A percentile compares a stretch with the other conserved stretches of the same genome.
Conservation (phyloP, 768 basidiomycete genomes). For the Neoboletus magnificus region DNA sequence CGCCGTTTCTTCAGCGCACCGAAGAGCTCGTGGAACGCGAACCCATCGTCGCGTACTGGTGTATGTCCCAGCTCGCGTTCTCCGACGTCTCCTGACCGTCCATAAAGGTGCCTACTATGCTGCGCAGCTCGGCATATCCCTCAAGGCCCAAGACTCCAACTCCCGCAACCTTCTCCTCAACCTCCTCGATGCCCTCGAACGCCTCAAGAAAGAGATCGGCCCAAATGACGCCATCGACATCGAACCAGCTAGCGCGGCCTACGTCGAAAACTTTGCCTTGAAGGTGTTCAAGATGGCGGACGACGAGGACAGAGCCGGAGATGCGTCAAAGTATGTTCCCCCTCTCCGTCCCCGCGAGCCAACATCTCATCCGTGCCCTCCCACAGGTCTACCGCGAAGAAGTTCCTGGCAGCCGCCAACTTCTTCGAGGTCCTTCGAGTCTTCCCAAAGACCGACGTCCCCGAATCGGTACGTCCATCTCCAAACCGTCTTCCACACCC, state of each 20-base stretch:
- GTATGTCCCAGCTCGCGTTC: slow-evolving; percentile 45
- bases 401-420: slow-evolving; percentile 92
- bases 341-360: neutral
- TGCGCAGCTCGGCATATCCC: slow-evolving; percentile 78
- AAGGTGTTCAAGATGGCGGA: slow-evolving; percentile 88
- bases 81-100: neutral
- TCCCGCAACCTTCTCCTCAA: slow-evolving; percentile 69
- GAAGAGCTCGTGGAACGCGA: slow-evolving; percentile 82
- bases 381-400: slow-evolving; percentile 83
- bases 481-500: neutral
- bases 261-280: slow-evolving; percentile 93
- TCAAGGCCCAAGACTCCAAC: slow-evolving; percentile 61
- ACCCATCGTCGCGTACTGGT: slow-evolving; percentile 93
- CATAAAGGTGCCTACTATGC: slow-evolving; percentile 82
- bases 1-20: slow-evolving; percentile 85
- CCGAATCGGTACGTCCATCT: slow-evolving; percentile 50
- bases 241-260: slow-evolving; percentile 80
- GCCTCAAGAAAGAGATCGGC: slow-evolving; percentile 72
- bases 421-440: slow-evolving; percentile 87
- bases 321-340: slow-evolving; percentile 62
- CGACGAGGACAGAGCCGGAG: slow-evolving; percentile 81
- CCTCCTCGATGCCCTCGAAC: slow-evolving; percentile 76
- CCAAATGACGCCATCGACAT: slow-evolving; percentile 77
- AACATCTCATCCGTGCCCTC: slow-evolving; percentile 3
- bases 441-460: slow-evolving; percentile 59